A percentile compares a stretch with the other conserved stretches of the same genome.
Evolutionary conservation across 2,329 filamentous ascomycete species (phyloP).

Genomic region (Helotiales sp.): DNA sequence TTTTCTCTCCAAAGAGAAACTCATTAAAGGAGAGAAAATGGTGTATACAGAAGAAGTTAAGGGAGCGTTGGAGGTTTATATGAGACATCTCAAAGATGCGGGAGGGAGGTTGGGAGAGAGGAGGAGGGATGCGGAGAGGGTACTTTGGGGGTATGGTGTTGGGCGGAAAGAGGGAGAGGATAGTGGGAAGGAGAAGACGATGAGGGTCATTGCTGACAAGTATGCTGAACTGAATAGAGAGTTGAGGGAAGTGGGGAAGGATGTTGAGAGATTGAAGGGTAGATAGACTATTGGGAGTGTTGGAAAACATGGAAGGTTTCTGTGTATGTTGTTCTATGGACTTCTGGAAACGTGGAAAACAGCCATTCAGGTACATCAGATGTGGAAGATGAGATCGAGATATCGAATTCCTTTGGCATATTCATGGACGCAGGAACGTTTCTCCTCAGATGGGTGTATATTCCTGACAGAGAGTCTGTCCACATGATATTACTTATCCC

Average conservation of each 20-base stretch:
- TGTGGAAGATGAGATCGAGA: not conserved
- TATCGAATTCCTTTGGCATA: no score
- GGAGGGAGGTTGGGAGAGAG: conserved; percentile 31
- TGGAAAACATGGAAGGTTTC: not conserved
- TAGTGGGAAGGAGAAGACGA: conserved; percentile 32
- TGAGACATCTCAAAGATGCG: conserved; percentile 27
- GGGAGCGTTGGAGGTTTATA: conserved; percentile 30
- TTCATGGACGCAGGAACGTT: no score
- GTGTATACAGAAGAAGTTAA: conserved; percentile 33
- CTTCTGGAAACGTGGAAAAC: not conserved
- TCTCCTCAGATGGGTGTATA: no score
- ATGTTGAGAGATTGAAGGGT: conserved; percentile 34
- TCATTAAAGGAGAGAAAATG: conserved; percentile 22
- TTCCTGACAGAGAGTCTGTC: no score
- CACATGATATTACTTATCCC: no score
- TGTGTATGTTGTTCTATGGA: not conserved
- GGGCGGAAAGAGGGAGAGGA: conserved; percentile 24
- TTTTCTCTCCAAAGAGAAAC: conserved; percentile 21
- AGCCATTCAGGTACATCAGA: not conserved
- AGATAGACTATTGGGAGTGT: not conserved
- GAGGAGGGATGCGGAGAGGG: conserved; percentile 26
- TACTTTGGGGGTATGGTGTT: conserved; percentile 35
- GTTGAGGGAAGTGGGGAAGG: conserved; percentile 31
- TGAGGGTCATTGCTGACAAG: conserved; percentile 36
- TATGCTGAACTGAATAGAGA: conserved; percentile 33